These are phyloP conservation scores for Penicillium cinerascens DNA, from an alignment of 495 filamentous ascomycete species.

Conservation along the genomic window DNA sequence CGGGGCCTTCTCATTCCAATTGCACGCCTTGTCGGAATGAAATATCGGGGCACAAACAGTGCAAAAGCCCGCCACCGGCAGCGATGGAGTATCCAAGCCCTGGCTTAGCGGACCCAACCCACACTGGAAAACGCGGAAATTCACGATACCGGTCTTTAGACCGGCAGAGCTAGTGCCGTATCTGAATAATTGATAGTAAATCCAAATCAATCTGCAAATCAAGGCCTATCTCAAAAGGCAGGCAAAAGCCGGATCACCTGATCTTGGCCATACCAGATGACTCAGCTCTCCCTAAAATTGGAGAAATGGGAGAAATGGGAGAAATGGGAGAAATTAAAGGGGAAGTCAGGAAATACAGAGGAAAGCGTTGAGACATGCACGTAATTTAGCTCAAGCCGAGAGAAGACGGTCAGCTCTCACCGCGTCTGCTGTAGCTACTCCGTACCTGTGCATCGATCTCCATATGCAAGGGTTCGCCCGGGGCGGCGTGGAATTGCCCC, in stretches of 20 bases:
- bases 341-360: background rate
- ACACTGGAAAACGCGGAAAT: background rate
- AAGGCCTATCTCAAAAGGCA: background rate
- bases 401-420: background rate
- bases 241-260: background rate
- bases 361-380: background rate
- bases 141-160: background rate
- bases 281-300: background rate
- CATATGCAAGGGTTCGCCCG: background rate
- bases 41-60: background rate
- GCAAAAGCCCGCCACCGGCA: slow-evolving; percentile 9
- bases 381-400: background rate
- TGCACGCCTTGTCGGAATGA: slow-evolving; percentile 1
- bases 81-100: slow-evolving; percentile 13
- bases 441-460: background rate
- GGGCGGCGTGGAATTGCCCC: background rate
- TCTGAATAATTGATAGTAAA: too few relatives aligned
- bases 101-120: slow-evolving; percentile 3
- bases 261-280: background rate
- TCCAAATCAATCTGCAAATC: background rate
- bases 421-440: background rate
- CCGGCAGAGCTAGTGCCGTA: too few relatives aligned
- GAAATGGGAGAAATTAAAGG: too few relatives aligned
- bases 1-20: slow-evolving; percentile 5
- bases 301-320: background rate